These are phyloP conservation scores for Dactylonectria estremocensis DNA, from an alignment of 2,329 filamentous ascomycete genomes.

Conservation along the genomic window DNA sequence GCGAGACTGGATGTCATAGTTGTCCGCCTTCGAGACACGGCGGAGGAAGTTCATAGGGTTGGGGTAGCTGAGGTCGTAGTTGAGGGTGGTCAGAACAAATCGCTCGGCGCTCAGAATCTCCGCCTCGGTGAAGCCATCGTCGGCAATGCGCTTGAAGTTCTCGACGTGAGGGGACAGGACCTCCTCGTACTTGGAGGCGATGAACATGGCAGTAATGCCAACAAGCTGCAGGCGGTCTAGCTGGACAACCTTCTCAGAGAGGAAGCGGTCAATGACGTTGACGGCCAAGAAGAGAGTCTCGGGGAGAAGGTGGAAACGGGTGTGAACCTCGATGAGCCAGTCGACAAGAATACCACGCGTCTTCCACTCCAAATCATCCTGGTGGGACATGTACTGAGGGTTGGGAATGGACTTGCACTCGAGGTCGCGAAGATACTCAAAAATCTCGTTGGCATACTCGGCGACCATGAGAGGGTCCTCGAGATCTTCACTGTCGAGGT, in stretches of 20 bases:
- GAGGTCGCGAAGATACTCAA: constrained; percentile 92
- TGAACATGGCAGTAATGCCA: constrained; percentile 99
- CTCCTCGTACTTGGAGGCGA: constrained; percentile 99
- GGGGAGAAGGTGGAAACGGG: constrained; percentile 93
- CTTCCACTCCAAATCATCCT: constrained; percentile 97
- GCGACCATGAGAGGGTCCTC: constrained; percentile 98
- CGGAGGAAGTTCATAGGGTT: constrained; percentile 99
- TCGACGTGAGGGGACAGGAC: constrained; percentile 96
- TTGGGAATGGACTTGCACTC: constrained; percentile 87
- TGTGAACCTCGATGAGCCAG: constrained; percentile 99
- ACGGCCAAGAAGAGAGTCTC: constrained; percentile 97
- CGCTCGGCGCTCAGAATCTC: constrained; percentile 98
- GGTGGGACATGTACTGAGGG: constrained; percentile 94
- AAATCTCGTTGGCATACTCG: constrained; percentile 97
- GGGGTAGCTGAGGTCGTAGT: constrained; percentile 98
- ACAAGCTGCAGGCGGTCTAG: constrained; percentile 96
- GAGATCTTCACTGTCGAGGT: constrained; percentile 88
- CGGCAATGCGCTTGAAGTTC: constrained; percentile 97
- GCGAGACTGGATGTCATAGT: constrained; percentile 98
- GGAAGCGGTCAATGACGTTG: constrained; percentile 98
- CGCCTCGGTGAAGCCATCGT: constrained; percentile 94
- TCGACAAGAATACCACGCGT: constrained; percentile 97
- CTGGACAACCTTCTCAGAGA: constrained; percentile 95
- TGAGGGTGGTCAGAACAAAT: constrained; percentile 89
- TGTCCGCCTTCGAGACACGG: constrained; percentile 98